Conservation (phyloP, 2,329 filamentous ascomycete genomes). For the Diaporthe longicolla region DNA sequence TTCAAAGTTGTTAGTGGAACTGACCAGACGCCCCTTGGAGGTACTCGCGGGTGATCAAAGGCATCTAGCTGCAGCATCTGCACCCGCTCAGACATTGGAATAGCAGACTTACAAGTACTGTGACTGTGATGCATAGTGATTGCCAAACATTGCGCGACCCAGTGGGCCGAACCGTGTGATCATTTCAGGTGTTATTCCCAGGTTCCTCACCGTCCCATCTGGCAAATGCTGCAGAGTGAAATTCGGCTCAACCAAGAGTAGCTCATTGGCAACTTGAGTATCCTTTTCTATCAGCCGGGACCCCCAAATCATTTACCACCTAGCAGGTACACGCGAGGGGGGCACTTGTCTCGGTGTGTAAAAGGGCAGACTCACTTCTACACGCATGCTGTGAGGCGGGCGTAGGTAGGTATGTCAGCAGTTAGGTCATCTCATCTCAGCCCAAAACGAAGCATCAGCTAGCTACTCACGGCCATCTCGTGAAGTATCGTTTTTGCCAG, state of each 20-base stretch:
- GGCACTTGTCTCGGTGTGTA: background rate
- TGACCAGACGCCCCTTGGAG: too few species aligned
- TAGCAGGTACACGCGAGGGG: background rate
- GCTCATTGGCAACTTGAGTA: background rate
- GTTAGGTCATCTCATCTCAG: background rate
- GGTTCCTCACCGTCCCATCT: background rate
- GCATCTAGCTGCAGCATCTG: background rate
- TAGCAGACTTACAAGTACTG: background rate
- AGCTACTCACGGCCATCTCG: conserved; percentile 3
- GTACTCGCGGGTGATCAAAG: background rate
- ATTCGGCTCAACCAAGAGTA: background rate
- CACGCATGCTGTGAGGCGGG: background rate
- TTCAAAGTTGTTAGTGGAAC: too few species aligned
- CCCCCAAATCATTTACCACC: background rate
- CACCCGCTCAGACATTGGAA: background rate
- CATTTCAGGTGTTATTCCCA: background rate
- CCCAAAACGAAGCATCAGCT: background rate
- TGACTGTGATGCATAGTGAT: background rate
- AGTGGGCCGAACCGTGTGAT: background rate
- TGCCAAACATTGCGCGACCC: background rate
- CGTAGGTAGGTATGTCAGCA: background rate
- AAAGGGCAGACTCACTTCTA: background rate
- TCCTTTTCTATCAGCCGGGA: background rate
- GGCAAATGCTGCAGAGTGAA: background rate
- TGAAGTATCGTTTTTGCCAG: background rate